Evolutionary conservation across 169 alveolate genomes (phyloP).

Genomic region (Cryptosporidium sp.): DNA sequence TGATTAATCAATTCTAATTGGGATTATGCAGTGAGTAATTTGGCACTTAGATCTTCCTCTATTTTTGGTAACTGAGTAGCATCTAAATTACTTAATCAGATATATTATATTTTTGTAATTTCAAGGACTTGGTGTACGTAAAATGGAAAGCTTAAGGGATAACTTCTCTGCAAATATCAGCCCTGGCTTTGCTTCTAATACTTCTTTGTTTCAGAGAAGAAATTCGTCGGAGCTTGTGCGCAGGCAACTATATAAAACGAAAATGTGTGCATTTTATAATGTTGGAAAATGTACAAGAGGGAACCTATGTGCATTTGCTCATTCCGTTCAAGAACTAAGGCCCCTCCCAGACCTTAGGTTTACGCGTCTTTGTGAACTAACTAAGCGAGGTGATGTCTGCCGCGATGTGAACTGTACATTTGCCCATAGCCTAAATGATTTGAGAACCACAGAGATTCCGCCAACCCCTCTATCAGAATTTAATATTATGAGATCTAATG

Average conservation of each 20-base stretch:
- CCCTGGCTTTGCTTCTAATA: conserved; percentile 1
- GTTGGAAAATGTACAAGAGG: conserved; percentile 77
- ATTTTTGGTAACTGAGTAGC: conserved; percentile 23
- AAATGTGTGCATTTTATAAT: conserved; percentile 75
- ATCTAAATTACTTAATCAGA: background rate
- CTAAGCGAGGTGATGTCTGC: conserved; percentile 74
- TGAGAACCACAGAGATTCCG: conserved; percentile 69
- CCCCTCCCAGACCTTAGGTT: conserved; percentile 73
- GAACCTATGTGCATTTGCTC: conserved; percentile 75
- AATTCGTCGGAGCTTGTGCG: conserved; percentile 68
- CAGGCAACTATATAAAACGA: conserved; percentile 73
- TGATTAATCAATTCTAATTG: conserved; percentile 4
- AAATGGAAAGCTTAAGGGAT: conserved; percentile 68
- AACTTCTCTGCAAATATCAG: conserved; percentile 18
- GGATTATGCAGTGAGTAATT: conserved; percentile 36
- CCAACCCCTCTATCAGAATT: conserved; percentile 63
- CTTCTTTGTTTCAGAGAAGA: conserved; percentile 50
- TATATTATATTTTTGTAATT: background rate
- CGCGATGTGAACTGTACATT: conserved; percentile 68
- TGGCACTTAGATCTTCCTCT: background rate
- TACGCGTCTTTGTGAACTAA: conserved; percentile 74
- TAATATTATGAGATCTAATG: conserved; percentile 24
- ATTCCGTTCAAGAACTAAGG: conserved; percentile 74
- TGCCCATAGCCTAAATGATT: conserved; percentile 66
- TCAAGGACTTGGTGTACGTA: background rate